Evolutionary conservation across 2,329 filamentous ascomycete genomes (phyloP).

Genomic region (Cladophialophora yegresii): DNA sequence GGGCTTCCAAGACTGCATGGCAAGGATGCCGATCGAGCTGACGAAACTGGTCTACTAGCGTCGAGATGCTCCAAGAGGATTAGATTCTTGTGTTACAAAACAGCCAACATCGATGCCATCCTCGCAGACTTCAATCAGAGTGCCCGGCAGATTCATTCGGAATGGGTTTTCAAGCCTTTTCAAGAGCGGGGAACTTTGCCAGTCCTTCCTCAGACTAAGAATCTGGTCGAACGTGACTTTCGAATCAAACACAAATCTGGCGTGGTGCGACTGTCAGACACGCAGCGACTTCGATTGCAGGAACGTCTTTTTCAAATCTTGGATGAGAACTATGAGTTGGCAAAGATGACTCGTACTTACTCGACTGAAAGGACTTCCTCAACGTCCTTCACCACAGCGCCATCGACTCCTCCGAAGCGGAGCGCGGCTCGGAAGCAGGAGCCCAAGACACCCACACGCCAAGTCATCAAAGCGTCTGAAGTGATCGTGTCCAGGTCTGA

Average conservation of each 20-base stretch:
- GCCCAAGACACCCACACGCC: neutral
- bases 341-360: slow-evolving; percentile 37
- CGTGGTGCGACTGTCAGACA: slow-evolving; percentile 8
- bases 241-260: slow-evolving; percentile 3
- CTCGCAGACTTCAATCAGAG: slow-evolving; percentile 42
- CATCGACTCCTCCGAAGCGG: slow-evolving; percentile 1
- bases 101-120: slow-evolving; percentile 35
- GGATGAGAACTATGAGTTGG: slow-evolving; percentile 38
- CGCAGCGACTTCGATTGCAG: slow-evolving; percentile 38
- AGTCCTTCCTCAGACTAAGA: slow-evolving; percentile 28
- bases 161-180: slow-evolving; percentile 38
- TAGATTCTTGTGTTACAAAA: slow-evolving; percentile 40
- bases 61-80: slow-evolving; percentile 40
- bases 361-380: slow-evolving; percentile 9
- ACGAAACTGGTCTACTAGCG: slow-evolving; percentile 19
- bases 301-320: slow-evolving; percentile 39
- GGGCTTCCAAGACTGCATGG: slow-evolving; percentile 39
- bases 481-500: neutral
- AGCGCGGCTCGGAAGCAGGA: neutral
- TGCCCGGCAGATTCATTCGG: slow-evolving; percentile 32
- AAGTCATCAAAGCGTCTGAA: neutral
- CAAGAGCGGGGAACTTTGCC: slow-evolving; percentile 39
- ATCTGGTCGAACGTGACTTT: slow-evolving; percentile 31
- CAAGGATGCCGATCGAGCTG: slow-evolving; percentile 27
- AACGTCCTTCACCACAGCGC: neutral